phyloP scores from a whole-genome alignment of 106 monocot genomes.

The Amphibolis antarctica region DNA sequence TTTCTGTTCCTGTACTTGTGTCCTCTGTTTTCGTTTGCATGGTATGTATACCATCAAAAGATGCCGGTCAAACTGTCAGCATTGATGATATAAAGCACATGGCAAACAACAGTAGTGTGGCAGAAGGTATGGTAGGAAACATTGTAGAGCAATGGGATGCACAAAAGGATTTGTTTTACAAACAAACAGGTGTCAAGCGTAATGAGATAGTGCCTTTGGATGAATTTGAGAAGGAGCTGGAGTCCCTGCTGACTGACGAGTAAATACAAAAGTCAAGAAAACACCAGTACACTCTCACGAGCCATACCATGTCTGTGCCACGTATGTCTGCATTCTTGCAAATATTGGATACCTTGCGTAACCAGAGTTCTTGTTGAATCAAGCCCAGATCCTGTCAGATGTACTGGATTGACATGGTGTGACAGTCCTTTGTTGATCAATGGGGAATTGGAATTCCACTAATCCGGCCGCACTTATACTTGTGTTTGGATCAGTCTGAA shows the following conservation, averaged over 20 bases:
- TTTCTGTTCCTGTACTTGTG: not conserved
- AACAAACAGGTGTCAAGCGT: constrained; percentile 33
- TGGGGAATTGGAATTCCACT: too few relatives aligned
- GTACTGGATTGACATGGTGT: too few relatives aligned
- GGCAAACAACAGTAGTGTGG: constrained; percentile 19
- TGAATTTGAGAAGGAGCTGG: constrained; percentile 38
- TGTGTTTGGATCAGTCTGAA: too few relatives aligned
- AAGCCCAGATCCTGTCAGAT: too few relatives aligned
- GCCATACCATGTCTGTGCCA: too few relatives aligned
- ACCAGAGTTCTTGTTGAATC: too few relatives aligned
- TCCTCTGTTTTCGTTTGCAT: not conserved
- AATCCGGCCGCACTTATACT: too few relatives aligned
- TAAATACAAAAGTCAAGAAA: not conserved
- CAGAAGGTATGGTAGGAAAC: constrained; percentile 27
- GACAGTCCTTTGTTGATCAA: too few relatives aligned
- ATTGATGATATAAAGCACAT: constrained; percentile 51
- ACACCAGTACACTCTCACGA: too few relatives aligned
- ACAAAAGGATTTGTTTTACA: constrained; percentile 48
- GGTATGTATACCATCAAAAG: constrained; percentile 12
- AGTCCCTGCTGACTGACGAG: constrained; percentile 23
- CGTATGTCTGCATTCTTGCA: too few relatives aligned
- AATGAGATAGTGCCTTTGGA: constrained; percentile 23
- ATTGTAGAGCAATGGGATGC: constrained; percentile 50
- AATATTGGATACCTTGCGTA: too few relatives aligned
- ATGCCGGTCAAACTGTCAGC: constrained; percentile 23